phyloP scores from a whole-genome alignment of 257 asterid genomes.

The Linaria vulgaris region DNA sequence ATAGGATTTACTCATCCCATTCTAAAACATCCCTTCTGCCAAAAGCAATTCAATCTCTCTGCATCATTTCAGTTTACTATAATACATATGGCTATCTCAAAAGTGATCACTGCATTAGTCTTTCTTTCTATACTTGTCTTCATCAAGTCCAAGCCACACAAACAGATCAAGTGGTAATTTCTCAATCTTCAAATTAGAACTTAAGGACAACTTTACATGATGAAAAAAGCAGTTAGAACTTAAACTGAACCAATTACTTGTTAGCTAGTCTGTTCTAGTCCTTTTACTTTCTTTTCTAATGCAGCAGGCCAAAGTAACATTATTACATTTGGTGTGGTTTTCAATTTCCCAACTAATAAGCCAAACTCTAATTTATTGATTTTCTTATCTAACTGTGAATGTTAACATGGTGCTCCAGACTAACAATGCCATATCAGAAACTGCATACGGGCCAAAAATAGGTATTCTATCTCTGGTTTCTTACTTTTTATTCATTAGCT shows the following conservation, averaged over 20 bases:
- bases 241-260: no score
- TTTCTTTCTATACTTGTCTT: conserved; percentile 44
- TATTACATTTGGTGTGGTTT: no score
- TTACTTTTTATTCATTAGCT: no score
- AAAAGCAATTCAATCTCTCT: neutral
- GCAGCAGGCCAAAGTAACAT: no score
- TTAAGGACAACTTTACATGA: no score
- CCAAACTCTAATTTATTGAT: neutral
- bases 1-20: conserved; percentile 20
- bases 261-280: no score
- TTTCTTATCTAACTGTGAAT: neutral
- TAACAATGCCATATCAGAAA: conserved; percentile 29
- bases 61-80: no score
- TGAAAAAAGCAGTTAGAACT: no score
- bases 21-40: conserved; percentile 15
- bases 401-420: conserved; percentile 40
- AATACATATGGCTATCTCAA: conserved; percentile 48
- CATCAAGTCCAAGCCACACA: conserved; percentile 53
- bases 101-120: conserved; percentile 35
- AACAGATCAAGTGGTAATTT: conserved; percentile 37
- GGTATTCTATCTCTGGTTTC: no score
- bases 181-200: neutral
- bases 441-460: conserved; percentile 5
- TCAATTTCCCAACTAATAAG: no score
- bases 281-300: no score